Base-by-base conservation (phyloP, 108 stramenopile species). In the Cylindrotheca fusiformis region DNA sequence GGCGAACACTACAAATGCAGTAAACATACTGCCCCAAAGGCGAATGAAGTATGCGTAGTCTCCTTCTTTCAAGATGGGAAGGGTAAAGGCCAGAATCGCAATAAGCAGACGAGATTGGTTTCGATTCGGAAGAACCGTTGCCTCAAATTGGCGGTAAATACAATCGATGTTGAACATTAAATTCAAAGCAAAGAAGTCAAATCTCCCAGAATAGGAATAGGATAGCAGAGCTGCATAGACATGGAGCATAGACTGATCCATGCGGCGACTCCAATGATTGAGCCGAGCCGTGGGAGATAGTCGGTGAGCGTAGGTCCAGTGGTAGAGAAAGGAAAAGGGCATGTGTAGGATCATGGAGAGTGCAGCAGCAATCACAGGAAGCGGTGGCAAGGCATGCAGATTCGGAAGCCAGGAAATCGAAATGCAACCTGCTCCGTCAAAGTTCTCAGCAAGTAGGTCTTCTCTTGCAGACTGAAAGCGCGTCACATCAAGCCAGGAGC, bases 221-320 rank as follows among this genome's bases (percentile, higher is more conserved):
- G 79, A 71, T 58, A 84, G 68, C 30, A 62, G 68, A n/a, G 83
- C 77, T 8, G 73, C 68, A 41, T 68, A 70, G 28, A 88, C 76
- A 60, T 91, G 90, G 55, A 91, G 86, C 69, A 86, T 81, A 14
- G 79, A 67, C 64, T 91, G 82, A 68, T 91, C 90, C 68, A 91
- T 71, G 33, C 87, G 81, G 52, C 90, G 72, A 58, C 78, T 84
- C 90, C 84, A 91, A 49, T 91, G 90, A n/a, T 75, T 60, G 27
- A 80, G 72, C 41, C 89, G 77, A 6, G 75, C 63, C 14, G 63
- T 24, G 27, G 72, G 67, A 50, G 75, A 55, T 12, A 91, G 55
- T 60, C 55, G 52, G 47, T 78, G 72, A 22, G 85, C 81, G 46
- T 73, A 88, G 1, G 46, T 66, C 75, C 75, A 82, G 45, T 84